A percentile compares a stretch with the other conserved stretches of the same genome.
Evolutionary conservation across 306 rosid species (phyloP).

Genomic region (Sphenostylis stenocarpa): DNA sequence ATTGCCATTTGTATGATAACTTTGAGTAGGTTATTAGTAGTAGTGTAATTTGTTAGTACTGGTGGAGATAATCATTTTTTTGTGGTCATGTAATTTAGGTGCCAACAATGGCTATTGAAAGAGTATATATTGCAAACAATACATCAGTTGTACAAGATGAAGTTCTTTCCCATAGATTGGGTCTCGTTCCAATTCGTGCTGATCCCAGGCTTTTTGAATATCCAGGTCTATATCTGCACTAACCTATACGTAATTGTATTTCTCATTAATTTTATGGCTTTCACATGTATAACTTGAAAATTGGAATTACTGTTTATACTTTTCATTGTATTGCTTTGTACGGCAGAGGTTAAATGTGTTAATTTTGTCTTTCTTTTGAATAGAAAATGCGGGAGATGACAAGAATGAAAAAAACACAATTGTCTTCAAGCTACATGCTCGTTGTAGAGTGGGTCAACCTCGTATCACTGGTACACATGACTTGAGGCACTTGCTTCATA

Average conservation of each 20-base stretch:
- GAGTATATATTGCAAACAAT: slow-evolving; percentile 80
- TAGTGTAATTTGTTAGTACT: not conserved
- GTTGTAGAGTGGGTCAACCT: slow-evolving; percentile 43
- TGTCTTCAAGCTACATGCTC: slow-evolving; percentile 77
- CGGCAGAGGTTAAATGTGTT: slow-evolving; percentile 16
- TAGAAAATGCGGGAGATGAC: slow-evolving; percentile 60
- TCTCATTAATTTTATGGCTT: slow-evolving; percentile 11
- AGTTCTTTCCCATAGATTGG: slow-evolving; percentile 96
- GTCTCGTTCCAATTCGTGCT: slow-evolving; percentile 79
- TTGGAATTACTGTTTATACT: slow-evolving; percentile 3
- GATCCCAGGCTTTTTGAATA: slow-evolving; percentile 90
- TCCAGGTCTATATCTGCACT: slow-evolving; percentile 59
- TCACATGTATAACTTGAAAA: slow-evolving; percentile 15
- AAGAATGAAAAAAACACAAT: slow-evolving; percentile 82
- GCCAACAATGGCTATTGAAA: slow-evolving; percentile 98
- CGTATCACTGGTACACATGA: slow-evolving; percentile 64
- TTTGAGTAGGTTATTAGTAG: not conserved
- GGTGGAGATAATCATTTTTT: slow-evolving; percentile 22
- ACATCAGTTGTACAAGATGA: slow-evolving; percentile 89
- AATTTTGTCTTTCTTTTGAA: not conserved
- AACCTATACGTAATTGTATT: slow-evolving; percentile 6
- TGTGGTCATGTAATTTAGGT: slow-evolving; percentile 47
- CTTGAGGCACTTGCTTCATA: not conserved
- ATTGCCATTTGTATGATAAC: slow-evolving; percentile 12
- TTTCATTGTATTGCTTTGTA: not conserved